These are phyloP conservation scores for Thelonectria olida DNA, from an alignment of 2,329 filamentous ascomycete genomes.

Conservation along the genomic window DNA sequence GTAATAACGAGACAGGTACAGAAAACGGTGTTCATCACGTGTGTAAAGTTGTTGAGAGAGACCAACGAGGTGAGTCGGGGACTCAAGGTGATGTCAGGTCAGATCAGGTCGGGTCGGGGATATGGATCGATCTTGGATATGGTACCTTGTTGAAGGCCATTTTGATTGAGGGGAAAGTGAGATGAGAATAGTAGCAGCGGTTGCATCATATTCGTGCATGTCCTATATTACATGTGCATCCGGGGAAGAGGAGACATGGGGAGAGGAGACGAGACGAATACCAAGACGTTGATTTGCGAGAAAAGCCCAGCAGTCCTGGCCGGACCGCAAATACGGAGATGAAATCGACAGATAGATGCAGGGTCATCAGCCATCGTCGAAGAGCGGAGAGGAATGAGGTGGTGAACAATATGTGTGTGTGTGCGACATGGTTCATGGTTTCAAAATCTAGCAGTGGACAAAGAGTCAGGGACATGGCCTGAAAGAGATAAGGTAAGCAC, in stretches of 20 bases:
- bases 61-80: neutral
- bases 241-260: slow-evolving; percentile 11
- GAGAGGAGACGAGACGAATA: neutral
- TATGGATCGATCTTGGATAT: slow-evolving; percentile 8
- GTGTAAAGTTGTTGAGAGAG: neutral
- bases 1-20: neutral
- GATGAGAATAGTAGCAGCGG: slow-evolving; percentile 1
- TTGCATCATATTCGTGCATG: neutral
- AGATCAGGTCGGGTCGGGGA: neutral
- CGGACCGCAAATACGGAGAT: slow-evolving; percentile 8
- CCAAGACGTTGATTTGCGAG: slow-evolving; percentile 6
- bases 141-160: neutral
- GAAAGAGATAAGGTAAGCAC: slow-evolving; percentile 6
- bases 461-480: slow-evolving; percentile 13
- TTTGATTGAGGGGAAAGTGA: slow-evolving; percentile 10
- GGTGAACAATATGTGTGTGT: neutral
- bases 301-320: neutral
- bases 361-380: neutral
- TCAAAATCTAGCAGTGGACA: neutral
- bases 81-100: neutral
- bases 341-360: slow-evolving; percentile 12
- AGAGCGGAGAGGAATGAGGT: neutral
- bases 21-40: neutral
- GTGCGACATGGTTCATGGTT: neutral
- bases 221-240: neutral